Base-by-base conservation (phyloP, 805 yeast genomes). In the Barnettozyma salicaria region DNA sequence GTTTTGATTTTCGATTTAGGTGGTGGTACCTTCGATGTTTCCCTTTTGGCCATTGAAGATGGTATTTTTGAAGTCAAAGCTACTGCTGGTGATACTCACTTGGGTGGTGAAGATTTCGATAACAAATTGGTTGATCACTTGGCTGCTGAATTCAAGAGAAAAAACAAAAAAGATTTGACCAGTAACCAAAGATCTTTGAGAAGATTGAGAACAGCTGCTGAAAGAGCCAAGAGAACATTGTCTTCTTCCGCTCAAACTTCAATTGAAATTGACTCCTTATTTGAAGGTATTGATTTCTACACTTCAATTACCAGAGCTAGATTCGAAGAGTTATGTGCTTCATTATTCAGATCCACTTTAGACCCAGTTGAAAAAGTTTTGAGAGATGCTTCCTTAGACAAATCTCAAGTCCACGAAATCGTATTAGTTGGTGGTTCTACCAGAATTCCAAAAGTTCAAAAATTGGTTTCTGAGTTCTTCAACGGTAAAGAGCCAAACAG, bases 1-100 rank as follows among this genome's bases (percentile, higher is more conserved):
- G 89, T 87, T 43, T 74, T 87, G 59, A 87, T 86, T 59, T 86
- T 86, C 75, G 96, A 86, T 69, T 74, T 86, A 60, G 96, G 96
- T 77, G 96, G 96, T 69, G 96, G 96, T 75, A 87, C 96, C 59
- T 87, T 87, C 69, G 96, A 87, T 85, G 96, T 88, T 48, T 87
- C 96, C 32, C 71, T 87, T 55, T 74, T 87, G 56, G 78, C 84
- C 62, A 86, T 87, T 64, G 90, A 88, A 64, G 96, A 90, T 58
- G 96, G 96, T 80, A 87, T 87, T 59, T 87, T 87, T 74, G 88
- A 88, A 62, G 96, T 87, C 59, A 87, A 87, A 76, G 92, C 96
- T 53, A 87, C 96, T 23, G 64, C 64, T 5, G 65, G 65, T 56
- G 63, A 42, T n/a, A 42, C 46, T 25, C 46, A 42, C 27, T 42